These are phyloP conservation scores for Magnusiomyces ingens DNA, from an alignment of 1,139 yeast species.

Conservation along the genomic window DNA sequence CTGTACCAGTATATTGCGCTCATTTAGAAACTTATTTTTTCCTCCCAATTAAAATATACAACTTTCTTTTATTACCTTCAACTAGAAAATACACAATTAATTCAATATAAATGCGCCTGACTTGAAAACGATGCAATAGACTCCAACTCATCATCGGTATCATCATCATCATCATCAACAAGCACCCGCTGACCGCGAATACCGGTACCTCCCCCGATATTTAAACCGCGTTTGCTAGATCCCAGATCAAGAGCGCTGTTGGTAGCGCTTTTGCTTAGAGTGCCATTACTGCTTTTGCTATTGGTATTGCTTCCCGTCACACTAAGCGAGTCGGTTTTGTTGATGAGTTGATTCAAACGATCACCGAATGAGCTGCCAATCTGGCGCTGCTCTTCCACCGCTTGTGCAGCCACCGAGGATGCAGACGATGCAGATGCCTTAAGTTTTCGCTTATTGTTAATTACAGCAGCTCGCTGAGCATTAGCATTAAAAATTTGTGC, in stretches of 20 bases:
- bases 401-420: background rate
- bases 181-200: slow-evolving; percentile 8
- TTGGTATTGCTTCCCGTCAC: background rate
- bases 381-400: slow-evolving; percentile 4
- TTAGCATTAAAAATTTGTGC: background rate
- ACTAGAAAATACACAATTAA: too few relatives aligned
- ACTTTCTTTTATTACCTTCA: too few relatives aligned
- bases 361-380: slow-evolving; percentile 42
- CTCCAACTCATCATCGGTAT: slow-evolving; percentile 44
- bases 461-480: background rate
- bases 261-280: background rate
- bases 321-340: background rate
- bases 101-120: slow-evolving; percentile 20
- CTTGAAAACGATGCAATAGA: slow-evolving; percentile 45
- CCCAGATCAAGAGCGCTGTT: background rate
- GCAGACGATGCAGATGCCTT: background rate
- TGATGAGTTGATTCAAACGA: slow-evolving; percentile 35
- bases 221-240: background rate
- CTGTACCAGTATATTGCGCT: too few relatives aligned
- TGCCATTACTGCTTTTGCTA: background rate
- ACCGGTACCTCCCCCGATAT: background rate
- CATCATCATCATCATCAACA: slow-evolving; percentile 26
- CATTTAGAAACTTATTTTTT: too few relatives aligned
- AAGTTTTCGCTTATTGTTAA: background rate
- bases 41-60: too few relatives aligned